Evolutionary conservation across 768 basidiomycete species (phyloP), one percentile per base, ranked within the genome.

Genomic region (Tephrocybe rancida): DNA sequence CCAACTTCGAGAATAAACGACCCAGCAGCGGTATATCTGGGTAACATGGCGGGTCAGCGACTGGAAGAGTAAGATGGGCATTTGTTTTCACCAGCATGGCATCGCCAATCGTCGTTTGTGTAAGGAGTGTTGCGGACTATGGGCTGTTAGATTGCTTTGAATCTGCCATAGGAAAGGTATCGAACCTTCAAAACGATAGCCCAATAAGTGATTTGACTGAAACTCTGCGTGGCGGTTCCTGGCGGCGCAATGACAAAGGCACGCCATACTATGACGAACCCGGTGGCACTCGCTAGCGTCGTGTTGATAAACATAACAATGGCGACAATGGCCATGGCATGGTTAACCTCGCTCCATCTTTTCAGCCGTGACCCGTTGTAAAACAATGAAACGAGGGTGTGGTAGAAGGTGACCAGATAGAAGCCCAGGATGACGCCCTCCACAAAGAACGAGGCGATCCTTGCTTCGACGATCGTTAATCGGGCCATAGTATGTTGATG

Each of bases 91-190:
- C 61, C 58, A 62, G 54, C 55, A 62, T 57, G 3, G 56, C 61
- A 41, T 59, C 61, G 2, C 61, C 61, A 8, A 59, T 49, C 4
- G 52, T 50, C 5, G 58, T 58, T 42, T 60, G 61, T 14, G 52
- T 30, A 22, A 57, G 39, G 26, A 60, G 44, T 8, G 54, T 46
- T 5, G 49, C 44, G 3, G 61, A 53, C 61, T 62, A 46, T 1
- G 9, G 29, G 16, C 5, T 13, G 29, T 30, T 30, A 13, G 29
- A 5, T 30, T 13, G n/a, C n/a, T n/a, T n/a, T n/a, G n/a, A n/a
- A 30, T 6, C 29, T 34, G 21, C 16, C 9, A 51, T 9, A 39
- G 14, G 16, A n/a, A 32, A 8, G 5, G 6, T 27, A 19, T 26
- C 16, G 6, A 35, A 59, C 62, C 55, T 53, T 56, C 24, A 53